phyloP scores from a whole-genome alignment of 2,329 filamentous ascomycete species.

The Colletotrichum lindemuthianum region DNA sequence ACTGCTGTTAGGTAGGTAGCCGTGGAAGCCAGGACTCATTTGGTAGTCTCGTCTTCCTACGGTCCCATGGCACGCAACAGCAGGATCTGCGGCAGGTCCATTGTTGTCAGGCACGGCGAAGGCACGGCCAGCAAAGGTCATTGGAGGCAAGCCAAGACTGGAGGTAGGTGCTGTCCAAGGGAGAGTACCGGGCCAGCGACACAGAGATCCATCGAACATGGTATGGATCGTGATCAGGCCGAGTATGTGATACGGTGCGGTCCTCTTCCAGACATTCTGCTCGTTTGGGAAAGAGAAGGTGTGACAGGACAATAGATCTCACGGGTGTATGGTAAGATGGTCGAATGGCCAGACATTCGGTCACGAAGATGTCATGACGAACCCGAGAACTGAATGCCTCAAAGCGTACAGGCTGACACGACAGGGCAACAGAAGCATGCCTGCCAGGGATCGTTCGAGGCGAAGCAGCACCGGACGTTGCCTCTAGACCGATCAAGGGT shows the following conservation, averaged over 20 bases:
- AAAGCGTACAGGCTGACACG: not conserved
- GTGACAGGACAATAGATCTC: not conserved
- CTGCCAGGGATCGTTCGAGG: too few relatives aligned
- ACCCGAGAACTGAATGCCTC: not conserved
- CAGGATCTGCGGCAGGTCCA: constrained; percentile 13
- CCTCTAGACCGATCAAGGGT: not conserved
- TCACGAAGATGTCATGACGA: not conserved
- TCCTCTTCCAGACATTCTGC: constrained; percentile 13
- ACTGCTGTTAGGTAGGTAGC: constrained; percentile 7
- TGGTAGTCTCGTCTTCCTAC: not conserved
- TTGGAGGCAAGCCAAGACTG: not conserved
- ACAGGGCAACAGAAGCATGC: not conserved
- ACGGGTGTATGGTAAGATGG: not conserved
- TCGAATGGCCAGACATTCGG: not conserved
- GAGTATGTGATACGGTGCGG: constrained; percentile 1
- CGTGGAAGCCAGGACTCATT: not conserved
- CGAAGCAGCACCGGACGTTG: too few relatives aligned
- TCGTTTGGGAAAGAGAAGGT: not conserved
- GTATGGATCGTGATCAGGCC: constrained; percentile 21
- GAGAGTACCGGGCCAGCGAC: not conserved
- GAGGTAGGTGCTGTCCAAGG: not conserved
- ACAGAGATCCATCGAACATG: not conserved
- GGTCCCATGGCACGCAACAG: not conserved
- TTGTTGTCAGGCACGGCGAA: not conserved
- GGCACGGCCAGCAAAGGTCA: not conserved